Base-by-base conservation (phyloP, 163 green algal genomes). In the Chlorella variabilis region DNA sequence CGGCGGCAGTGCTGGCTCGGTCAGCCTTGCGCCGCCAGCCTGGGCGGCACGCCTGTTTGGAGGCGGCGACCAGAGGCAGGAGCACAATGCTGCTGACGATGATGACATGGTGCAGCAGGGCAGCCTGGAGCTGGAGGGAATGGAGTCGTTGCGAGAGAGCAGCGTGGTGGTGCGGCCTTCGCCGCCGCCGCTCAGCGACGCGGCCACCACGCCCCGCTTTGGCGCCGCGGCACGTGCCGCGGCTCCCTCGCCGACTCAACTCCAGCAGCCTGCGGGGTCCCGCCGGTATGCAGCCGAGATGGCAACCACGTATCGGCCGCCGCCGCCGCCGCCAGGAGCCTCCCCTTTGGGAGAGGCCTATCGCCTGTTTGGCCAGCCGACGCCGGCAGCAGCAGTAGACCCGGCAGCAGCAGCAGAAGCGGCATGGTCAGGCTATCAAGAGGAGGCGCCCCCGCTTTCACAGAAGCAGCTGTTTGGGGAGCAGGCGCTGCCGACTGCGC, bases 161-260 rank as follows among this genome's bases (percentile, higher is more conserved):
- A 79, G 71, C 54, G 71, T 79, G 11, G 36, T 79, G 36, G 54
- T 79, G 13, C 71, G 69, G 15, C 23, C 48, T 3, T 27, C 29
- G 41, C 41, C 41, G n/a, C 67, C 41, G 31, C 48, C 49, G 70
- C 48, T 66, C 29, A 21, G 29, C 11, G 34, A 78, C 33, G 54
- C 71, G 8, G 49, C 71, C 8, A 31, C 27, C 49, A 48, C 71
- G 8, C 41, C 68, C 42, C 5, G 42, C 29, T 62, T 36, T 38
- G 59, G 59, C n/a, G 6, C 51, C 21, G 51, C 51, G 7, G 51
- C 51, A n/a, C 9, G 15, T n/a, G n/a, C n/a, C 51, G 21, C 20
- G 13, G 51, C 51, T 15, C 4, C 51, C 13, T 62, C 51, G 9
- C 51, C 51, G n/a, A n/a, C n/a, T n/a, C n/a, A n/a, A 8, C 15